A percentile compares a stretch with the other conserved stretches of the same genome.
Evolutionary conservation across 1,284 basidiomycete genomes (phyloP).

Genomic region (Ceratobasidium sp.): DNA sequence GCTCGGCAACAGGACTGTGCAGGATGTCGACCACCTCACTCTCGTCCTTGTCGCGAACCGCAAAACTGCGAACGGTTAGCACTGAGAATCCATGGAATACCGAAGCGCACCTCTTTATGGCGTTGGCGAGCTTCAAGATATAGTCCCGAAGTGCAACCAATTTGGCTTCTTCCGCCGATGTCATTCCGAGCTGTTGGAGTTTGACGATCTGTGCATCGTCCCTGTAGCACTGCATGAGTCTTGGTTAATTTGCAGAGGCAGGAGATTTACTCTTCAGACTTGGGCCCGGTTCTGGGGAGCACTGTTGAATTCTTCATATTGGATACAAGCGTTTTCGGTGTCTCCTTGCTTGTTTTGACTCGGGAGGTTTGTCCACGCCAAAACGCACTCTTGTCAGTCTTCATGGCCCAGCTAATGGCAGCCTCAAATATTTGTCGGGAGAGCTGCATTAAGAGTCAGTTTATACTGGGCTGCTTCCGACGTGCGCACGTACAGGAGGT

Average conservation of each 20-base stretch:
- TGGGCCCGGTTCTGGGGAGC: constrained; percentile 55
- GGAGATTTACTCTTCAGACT: constrained; percentile 75
- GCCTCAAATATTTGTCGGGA: constrained; percentile 83
- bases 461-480: background rate
- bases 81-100: background rate
- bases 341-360: constrained; percentile 55
- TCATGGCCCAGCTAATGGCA: constrained; percentile 88
- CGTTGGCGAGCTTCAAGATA: constrained; percentile 81
- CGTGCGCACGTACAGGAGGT: constrained; percentile 66
- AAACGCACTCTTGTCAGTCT: constrained; percentile 73
- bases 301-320: constrained; percentile 62
- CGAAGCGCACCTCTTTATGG: constrained; percentile 60
- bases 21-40: constrained; percentile 66
- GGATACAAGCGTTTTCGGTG: constrained; percentile 71
- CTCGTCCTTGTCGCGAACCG: constrained; percentile 66
- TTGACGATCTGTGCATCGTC: constrained; percentile 77
- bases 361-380: constrained; percentile 67
- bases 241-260: background rate
- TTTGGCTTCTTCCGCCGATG: constrained; percentile 77
- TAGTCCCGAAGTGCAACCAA: constrained; percentile 87
- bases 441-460: constrained; percentile 59
- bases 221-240: constrained; percentile 54
- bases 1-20: constrained; percentile 66
- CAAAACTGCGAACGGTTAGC: constrained; percentile 57
- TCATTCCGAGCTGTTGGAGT: constrained; percentile 84